Percentiles rank a stretch among this genome's conserved stretches.
These are phyloP conservation scores for Annulohypoxylon stygium DNA, from an alignment of 495 filamentous ascomycete genomes.

Conservation along the genomic window DNA sequence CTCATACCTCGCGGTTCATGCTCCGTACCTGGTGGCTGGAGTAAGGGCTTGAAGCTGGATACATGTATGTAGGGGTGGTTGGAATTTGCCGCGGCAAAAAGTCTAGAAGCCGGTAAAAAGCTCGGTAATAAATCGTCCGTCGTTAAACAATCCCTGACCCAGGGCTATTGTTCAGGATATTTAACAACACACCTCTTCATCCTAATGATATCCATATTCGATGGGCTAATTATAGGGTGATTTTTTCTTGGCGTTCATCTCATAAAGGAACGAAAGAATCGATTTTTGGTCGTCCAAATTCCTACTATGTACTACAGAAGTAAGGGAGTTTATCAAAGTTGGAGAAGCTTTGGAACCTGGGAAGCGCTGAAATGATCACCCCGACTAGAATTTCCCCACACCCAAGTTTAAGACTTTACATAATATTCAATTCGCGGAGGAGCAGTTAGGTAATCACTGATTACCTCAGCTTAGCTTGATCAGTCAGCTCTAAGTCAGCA, in stretches of 20 bases:
- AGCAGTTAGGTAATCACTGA: too few species aligned
- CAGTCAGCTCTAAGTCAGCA: too few species aligned
- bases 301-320: neutral
- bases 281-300: neutral
- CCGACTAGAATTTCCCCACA: neutral
- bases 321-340: neutral
- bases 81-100: conserved; percentile 37
- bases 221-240: neutral
- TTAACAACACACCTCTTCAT: neutral
- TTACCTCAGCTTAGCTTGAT: too few species aligned
- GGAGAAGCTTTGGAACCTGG: neutral
- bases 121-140: conserved; percentile 34
- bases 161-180: neutral
- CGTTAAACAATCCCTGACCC: neutral
- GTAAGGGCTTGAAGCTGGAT: neutral
- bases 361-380: neutral
- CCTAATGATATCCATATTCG: conserved; percentile 7
- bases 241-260: neutral
- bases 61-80: conserved; percentile 23
- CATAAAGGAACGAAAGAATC: neutral
- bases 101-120: conserved; percentile 33
- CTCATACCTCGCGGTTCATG: neutral
- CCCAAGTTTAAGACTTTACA: neutral
- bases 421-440: too few species aligned
- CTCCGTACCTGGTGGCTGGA: neutral